Conservation (phyloP, 2,329 filamentous ascomycete species). For the Nannizziopsis arthrosporioides region DNA sequence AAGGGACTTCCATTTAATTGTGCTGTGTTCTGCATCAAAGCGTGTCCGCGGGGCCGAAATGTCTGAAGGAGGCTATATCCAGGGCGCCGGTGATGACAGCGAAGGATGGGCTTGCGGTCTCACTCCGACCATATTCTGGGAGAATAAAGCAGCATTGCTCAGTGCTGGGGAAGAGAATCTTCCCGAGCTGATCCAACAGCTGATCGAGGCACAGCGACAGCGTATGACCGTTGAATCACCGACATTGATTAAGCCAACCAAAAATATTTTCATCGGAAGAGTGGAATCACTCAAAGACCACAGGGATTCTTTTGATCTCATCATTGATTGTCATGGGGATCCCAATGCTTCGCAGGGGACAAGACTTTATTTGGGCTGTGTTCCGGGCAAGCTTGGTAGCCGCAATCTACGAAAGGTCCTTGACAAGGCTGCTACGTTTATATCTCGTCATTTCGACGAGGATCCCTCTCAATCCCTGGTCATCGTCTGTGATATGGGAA, state of each 20-base stretch:
- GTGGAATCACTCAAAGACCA: constrained; percentile 23
- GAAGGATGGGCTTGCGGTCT: constrained; percentile 84
- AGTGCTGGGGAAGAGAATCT: constrained; percentile 54
- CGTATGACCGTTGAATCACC: constrained; percentile 18
- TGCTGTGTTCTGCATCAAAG: constrained; percentile 77
- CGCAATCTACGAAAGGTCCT: constrained; percentile 68
- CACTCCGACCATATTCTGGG: constrained; percentile 71
- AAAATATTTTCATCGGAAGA: constrained; percentile 26
- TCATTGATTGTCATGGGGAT: constrained; percentile 31
- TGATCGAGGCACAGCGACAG: constrained; percentile 27
- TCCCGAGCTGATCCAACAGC: constrained; percentile 38
- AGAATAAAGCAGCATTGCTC: constrained; percentile 50
- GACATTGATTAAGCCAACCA: constrained; percentile 29
- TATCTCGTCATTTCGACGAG: constrained; percentile 26
- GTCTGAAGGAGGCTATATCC: constrained; percentile 67
- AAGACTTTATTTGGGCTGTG: constrained; percentile 48
- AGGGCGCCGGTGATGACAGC: constrained; percentile 87
- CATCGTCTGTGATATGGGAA: constrained; percentile 64
- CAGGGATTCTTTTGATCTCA: constrained; percentile 36
- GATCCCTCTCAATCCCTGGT: constrained; percentile 34
- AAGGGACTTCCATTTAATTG: constrained; percentile 53
- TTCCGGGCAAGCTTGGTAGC: constrained; percentile 64
- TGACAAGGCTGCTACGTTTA: constrained; percentile 49
- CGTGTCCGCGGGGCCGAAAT: constrained; percentile 57
- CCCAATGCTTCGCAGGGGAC: constrained; percentile 22